A percentile compares a stretch with the other conserved stretches of the same genome.
These are phyloP conservation scores for Verruconis gallopava DNA, from an alignment of 2,329 filamentous ascomycete species.

Conservation along the genomic window DNA sequence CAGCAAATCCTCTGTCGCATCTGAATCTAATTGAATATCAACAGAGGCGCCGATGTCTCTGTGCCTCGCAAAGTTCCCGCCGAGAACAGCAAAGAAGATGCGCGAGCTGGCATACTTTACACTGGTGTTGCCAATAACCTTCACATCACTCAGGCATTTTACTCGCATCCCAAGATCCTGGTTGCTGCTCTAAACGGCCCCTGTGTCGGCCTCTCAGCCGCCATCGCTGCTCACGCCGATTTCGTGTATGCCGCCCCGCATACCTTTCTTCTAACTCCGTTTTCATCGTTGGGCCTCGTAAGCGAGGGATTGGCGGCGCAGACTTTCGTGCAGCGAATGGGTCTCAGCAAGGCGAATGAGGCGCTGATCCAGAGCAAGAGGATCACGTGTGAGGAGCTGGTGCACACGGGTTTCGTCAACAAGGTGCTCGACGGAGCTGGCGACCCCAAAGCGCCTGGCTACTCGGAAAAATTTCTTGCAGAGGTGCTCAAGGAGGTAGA, in stretches of 20 bases:
- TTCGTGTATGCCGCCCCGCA: constrained; percentile 81
- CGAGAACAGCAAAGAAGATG: constrained; percentile 19
- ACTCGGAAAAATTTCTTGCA: constrained; percentile 53
- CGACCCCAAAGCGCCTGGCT: constrained; percentile 43
- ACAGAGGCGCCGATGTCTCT: constrained; percentile 70
- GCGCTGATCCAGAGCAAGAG: constrained; percentile 81
- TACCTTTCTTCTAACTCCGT: constrained; percentile 80
- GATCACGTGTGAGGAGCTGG: constrained; percentile 59
- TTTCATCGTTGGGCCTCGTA: constrained; percentile 79
- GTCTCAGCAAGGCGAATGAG: constrained; percentile 74
- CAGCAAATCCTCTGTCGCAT: not conserved
- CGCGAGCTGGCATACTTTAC: constrained; percentile 48
- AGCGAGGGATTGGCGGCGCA: constrained; percentile 73
- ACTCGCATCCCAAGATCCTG: constrained; percentile 87
- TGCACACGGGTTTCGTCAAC: constrained; percentile 72
- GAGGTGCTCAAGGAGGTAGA: constrained; percentile 69
- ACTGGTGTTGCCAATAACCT: constrained; percentile 76
- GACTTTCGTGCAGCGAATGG: constrained; percentile 68
- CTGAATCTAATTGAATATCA: constrained; percentile 6
- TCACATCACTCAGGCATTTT: constrained; percentile 79
- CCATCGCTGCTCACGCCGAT: constrained; percentile 70
- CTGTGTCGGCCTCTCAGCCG: constrained; percentile 75
- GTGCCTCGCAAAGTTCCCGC: constrained; percentile 34
- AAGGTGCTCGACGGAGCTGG: constrained; percentile 54
- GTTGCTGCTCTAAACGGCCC: constrained; percentile 86